Base-by-base conservation (phyloP, 768 basidiomycete species). In the Arthromyces matolae region DNA sequence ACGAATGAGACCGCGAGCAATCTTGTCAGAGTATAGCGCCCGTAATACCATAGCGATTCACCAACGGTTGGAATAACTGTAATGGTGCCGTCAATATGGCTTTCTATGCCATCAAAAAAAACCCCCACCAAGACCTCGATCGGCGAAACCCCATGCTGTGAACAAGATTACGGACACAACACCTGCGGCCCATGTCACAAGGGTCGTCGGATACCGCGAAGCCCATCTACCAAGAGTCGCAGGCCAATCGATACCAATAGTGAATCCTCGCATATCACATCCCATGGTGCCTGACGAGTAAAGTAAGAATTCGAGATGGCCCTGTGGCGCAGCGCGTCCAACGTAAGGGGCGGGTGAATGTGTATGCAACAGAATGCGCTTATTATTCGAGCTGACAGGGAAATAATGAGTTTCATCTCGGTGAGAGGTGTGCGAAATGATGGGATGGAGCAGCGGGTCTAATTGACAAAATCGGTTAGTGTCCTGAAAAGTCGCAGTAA, bases 141-240 rank as follows among this genome's bases (percentile, higher is more conserved):
- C 71, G 25, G 58, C 56, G 33, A 53, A 47, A n/a, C 61, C 62
- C 80, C 78, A 83, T 5, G 73, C 75, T 27, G 73, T 64, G 54
- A 78, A 83, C 18, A 87, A 45, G 0, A 84, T 57, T 13, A 88
- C 54, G 4, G 77, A 71, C 1, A 82, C 78, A n/a, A 90, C 65
- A 4, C 87, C 91, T 2, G 86, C 68, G 2, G 82, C 73, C 86
- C 93, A 96, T 22, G 78, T 77, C 3, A 84, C 70, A 0, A 89
- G 57, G 2, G 83, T 82, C 25, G 80, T 84, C 38, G 85, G 77
- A 67, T 91, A 97, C 19, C 95, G 75, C 14, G 82, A 69, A 1
- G 83, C 81, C 63, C 81, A 76, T 29, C 86, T 75, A 2, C 89
- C 89, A 5, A 90, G 49, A 1, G 85, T 89, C 8, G 78, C 72